phyloP scores from a whole-genome alignment of 805 yeast species.

The Barnettozyma pratensis region DNA sequence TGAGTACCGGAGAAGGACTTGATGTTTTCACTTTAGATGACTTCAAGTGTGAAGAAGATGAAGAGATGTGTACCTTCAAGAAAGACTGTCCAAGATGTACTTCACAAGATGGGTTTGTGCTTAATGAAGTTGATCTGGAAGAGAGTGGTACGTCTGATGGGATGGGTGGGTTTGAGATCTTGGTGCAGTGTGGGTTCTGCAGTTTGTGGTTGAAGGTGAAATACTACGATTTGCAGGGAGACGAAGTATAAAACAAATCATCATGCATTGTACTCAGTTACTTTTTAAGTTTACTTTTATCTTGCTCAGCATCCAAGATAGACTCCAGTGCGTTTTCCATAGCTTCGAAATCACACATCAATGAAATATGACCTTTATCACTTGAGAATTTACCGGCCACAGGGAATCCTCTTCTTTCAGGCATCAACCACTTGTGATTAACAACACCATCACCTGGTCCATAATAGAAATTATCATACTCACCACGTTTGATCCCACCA shows the following conservation, averaged over 20 bases:
- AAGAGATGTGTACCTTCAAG: conserved; percentile 34
- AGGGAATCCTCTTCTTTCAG: conserved; percentile 68
- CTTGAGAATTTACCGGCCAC: conserved; percentile 64
- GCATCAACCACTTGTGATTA: conserved; percentile 77
- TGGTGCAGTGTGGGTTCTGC: conserved; percentile 79
- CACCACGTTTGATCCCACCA: conserved; percentile 64
- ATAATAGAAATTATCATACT: conserved; percentile 70
- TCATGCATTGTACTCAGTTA: background rate
- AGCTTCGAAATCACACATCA: conserved; percentile 67
- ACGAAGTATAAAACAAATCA: background rate
- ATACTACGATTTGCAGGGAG: conserved; percentile 41
- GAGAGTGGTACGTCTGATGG: conserved; percentile 41
- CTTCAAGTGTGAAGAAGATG: conserved; percentile 36
- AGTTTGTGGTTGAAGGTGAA: conserved; percentile 80
- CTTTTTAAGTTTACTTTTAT: too few species aligned
- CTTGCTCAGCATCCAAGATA: conserved; percentile 52
- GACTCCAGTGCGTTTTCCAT: conserved; percentile 70
- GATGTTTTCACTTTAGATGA: conserved; percentile 65
- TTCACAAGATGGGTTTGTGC: conserved; percentile 43
- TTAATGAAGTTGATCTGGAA: conserved; percentile 59
- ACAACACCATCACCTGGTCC: conserved; percentile 96
- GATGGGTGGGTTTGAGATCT: conserved; percentile 55
- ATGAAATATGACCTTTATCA: conserved; percentile 69
- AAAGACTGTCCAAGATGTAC: conserved; percentile 68
- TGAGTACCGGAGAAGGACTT: conserved; percentile 56